phyloP scores from a whole-genome alignment of 441 rosid species.

The Capsella rubella region DNA sequence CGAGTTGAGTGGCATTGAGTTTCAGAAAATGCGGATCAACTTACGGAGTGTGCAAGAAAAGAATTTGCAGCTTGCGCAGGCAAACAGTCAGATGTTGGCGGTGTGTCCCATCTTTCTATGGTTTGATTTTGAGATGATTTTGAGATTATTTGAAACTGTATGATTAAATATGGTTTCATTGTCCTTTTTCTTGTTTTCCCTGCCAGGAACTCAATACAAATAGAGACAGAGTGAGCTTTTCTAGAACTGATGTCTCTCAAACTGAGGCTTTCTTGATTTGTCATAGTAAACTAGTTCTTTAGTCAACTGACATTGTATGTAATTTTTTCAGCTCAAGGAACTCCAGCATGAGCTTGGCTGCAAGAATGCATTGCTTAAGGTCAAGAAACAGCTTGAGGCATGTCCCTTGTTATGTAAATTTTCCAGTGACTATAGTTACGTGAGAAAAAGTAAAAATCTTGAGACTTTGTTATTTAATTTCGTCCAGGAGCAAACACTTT shows the following conservation, averaged over 20 bases:
- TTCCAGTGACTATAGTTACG: slow-evolving; percentile 26
- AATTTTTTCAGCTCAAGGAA: slow-evolving; percentile 49
- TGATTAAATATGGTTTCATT: slow-evolving; percentile 10
- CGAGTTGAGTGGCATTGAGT: slow-evolving; percentile 59
- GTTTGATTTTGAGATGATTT: slow-evolving; percentile 34
- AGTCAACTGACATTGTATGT: slow-evolving; percentile 23
- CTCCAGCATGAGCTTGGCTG: slow-evolving; percentile 66
- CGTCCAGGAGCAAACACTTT: slow-evolving; percentile 36
- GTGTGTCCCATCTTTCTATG: slow-evolving; percentile 48
- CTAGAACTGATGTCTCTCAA: slow-evolving; percentile 25
- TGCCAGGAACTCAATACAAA: slow-evolving; percentile 65
- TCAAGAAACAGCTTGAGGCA: slow-evolving; percentile 55
- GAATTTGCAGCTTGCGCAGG: slow-evolving; percentile 70
- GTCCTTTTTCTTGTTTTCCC: slow-evolving; percentile 31
- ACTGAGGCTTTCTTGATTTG: slow-evolving; percentile 10
- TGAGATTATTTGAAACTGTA: slow-evolving; percentile 2
- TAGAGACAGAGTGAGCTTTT: slow-evolving; percentile 55
- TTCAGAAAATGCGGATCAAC: slow-evolving; percentile 65
- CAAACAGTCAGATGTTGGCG: slow-evolving; percentile 71
- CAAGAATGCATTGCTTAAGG: slow-evolving; percentile 54
- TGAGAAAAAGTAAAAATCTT: neutral
- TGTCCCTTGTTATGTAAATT: slow-evolving; percentile 23
- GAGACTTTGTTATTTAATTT: slow-evolving; percentile 12
- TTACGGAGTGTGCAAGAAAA: slow-evolving; percentile 67
- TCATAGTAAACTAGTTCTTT: slow-evolving; percentile 16